These are phyloP conservation scores for Candida gorgasii DNA, from an alignment of 805 yeast genomes.

Conservation along the genomic window DNA sequence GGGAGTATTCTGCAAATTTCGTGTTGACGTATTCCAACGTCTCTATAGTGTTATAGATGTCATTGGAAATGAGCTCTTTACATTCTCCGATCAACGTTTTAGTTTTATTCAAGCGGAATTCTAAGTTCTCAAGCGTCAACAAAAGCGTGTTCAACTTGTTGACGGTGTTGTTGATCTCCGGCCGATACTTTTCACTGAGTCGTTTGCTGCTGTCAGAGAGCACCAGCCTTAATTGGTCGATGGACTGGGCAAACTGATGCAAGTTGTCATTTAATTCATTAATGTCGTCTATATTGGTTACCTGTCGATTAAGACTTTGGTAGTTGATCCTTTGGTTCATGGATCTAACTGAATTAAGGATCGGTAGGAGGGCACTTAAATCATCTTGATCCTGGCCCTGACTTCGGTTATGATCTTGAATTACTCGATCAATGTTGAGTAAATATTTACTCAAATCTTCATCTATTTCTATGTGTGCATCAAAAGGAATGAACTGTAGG, in stretches of 20 bases:
- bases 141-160: slow-evolving; percentile 29
- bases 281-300: slow-evolving; percentile 16
- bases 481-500: slow-evolving; percentile 9
- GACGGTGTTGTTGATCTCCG: slow-evolving; percentile 28
- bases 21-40: slow-evolving; percentile 32
- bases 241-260: slow-evolving; percentile 17
- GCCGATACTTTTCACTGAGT: slow-evolving; percentile 23
- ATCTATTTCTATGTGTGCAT: slow-evolving; percentile 11
- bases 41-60: slow-evolving; percentile 29
- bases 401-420: slow-evolving; percentile 7
- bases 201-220: slow-evolving; percentile 19
- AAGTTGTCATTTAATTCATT: slow-evolving; percentile 21
- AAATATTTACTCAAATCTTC: slow-evolving; percentile 27
- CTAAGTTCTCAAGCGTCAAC: slow-evolving; percentile 25
- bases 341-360: slow-evolving; percentile 10
- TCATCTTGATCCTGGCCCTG: slow-evolving; percentile 1
- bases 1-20: slow-evolving; percentile 29
- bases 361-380: slow-evolving; percentile 6
- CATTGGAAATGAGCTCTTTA: slow-evolving; percentile 27
- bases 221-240: slow-evolving; percentile 20
- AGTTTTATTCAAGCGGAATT: slow-evolving; percentile 25
- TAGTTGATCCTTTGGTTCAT: slow-evolving; percentile 1
- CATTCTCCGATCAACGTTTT: slow-evolving; percentile 24
- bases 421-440: slow-evolving; percentile 26
- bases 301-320: slow-evolving; percentile 5